A percentile compares a stretch with the other conserved stretches of the same genome.
Evolutionary conservation across 345 rosid genomes (phyloP).

Genomic region (Turritis glabra): DNA sequence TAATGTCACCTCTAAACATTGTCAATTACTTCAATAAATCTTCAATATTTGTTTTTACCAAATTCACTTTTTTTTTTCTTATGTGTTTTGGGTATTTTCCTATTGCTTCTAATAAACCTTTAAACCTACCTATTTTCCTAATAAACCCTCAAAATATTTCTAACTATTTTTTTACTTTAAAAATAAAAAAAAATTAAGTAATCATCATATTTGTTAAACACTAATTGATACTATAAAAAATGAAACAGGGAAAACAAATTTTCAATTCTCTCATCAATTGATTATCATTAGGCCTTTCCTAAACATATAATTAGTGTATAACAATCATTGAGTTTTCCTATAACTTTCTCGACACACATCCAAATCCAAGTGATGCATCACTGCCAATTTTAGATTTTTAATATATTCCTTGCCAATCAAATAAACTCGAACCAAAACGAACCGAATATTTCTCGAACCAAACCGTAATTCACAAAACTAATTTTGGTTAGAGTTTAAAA

Average conservation of each 20-base stretch:
- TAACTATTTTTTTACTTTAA: neutral
- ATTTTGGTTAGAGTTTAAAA: neutral
- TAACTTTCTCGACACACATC: neutral
- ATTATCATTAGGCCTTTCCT: neutral
- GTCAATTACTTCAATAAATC: neutral
- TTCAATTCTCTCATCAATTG: neutral
- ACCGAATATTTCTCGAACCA: neutral
- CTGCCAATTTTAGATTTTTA: neutral
- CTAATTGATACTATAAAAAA: neutral
- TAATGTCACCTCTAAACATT: neutral
- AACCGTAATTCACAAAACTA: conserved; percentile 15
- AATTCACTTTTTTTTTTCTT: neutral
- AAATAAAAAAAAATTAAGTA: neutral
- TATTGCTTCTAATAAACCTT: neutral
- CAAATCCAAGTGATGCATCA: too few relatives aligned
- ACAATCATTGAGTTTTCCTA: neutral
- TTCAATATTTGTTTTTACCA: neutral
- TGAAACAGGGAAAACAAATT: neutral
- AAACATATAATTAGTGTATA: neutral
- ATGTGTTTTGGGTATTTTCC: neutral
- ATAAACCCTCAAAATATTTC: neutral
- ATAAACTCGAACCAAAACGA: neutral
- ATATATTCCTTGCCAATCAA: neutral
- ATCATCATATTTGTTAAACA: neutral
- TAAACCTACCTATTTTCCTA: neutral